A percentile compares a stretch with the other conserved stretches of the same genome.
phyloP scores from a whole-genome alignment of 352 stramenopile genomes.

The Phytophthora nicotianae region DNA sequence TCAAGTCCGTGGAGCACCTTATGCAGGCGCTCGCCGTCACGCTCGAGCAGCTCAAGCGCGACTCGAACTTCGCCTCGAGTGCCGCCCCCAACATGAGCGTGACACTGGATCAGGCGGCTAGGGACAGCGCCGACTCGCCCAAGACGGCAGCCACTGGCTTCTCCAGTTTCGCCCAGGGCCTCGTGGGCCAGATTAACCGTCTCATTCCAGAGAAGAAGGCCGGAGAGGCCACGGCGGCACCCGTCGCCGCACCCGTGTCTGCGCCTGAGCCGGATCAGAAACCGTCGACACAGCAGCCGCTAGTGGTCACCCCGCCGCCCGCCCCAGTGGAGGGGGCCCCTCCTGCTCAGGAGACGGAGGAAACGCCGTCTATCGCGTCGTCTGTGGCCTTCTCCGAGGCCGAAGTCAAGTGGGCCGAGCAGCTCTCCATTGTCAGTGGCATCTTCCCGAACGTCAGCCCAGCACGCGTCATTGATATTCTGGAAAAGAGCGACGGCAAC shows the following conservation, averaged over 20 bases:
- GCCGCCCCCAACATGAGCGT: background rate
- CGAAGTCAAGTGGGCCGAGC: constrained; percentile 76
- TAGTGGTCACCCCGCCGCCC: constrained; percentile 4
- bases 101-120: constrained; percentile 26
- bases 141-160: constrained; percentile 56
- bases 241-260: constrained; percentile 9
- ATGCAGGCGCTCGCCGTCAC: constrained; percentile 53
- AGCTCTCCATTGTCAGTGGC: constrained; percentile 62
- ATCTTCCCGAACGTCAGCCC: constrained; percentile 69
- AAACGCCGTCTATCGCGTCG: constrained; percentile 26
- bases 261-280: constrained; percentile 19
- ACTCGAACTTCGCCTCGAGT: constrained; percentile 35
- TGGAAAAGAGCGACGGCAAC: constrained; percentile 70
- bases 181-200: constrained; percentile 70
- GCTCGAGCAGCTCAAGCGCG: constrained; percentile 61
- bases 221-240: constrained; percentile 21
- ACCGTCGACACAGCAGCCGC: constrained; percentile 6
- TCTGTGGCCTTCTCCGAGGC: constrained; percentile 57
- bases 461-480: constrained; percentile 52
- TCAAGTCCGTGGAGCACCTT: constrained; percentile 63
- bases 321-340: constrained; percentile 14
- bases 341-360: constrained; percentile 30
- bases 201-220: constrained; percentile 65
- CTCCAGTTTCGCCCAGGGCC: constrained; percentile 66
- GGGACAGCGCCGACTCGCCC: constrained; percentile 39